Conservation (phyloP, 2,329 filamentous ascomycete species). For the Zalaria obscura region DNA sequence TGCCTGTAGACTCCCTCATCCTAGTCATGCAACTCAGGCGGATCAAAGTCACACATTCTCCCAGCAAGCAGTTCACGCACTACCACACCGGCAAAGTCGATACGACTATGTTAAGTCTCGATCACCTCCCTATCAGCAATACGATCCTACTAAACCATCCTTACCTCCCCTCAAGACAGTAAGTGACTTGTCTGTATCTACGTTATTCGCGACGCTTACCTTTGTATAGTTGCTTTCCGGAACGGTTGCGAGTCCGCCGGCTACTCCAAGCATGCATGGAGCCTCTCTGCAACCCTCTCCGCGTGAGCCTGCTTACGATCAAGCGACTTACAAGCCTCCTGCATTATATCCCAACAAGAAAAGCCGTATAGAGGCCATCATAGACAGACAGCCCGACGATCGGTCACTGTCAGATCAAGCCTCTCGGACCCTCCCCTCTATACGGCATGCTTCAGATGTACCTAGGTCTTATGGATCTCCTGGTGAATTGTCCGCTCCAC, state of each 20-base stretch:
- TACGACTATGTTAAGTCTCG: constrained; percentile 5
- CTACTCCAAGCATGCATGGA: constrained; percentile 14
- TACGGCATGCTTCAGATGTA: not conserved
- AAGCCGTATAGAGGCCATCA: constrained; percentile 11
- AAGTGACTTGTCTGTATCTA: constrained; percentile 2
- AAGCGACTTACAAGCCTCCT: constrained; percentile 18
- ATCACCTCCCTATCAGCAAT: constrained; percentile 15
- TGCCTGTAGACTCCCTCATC: too few relatives aligned
- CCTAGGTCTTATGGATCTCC: not conserved
- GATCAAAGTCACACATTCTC: too few relatives aligned
- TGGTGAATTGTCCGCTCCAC: constrained; percentile 1
- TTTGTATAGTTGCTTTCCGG: constrained; percentile 13
- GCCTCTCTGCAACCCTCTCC: constrained; percentile 13
- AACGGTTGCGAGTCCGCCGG: constrained; percentile 14
- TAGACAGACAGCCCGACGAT: constrained; percentile 3
- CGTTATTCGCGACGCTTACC: constrained; percentile 3
- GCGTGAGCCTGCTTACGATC: constrained; percentile 15
- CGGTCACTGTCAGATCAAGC: not conserved
- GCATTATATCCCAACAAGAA: constrained; percentile 22
- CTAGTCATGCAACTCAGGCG: too few relatives aligned
- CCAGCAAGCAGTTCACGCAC: not conserved
- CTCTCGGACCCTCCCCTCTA: constrained; percentile 2
- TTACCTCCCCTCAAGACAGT: constrained; percentile 20
- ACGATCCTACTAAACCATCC: constrained; percentile 15
- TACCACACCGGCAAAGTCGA: not conserved